Evolutionary conservation across 202 grass and related monocot genomes (phyloP).

Genomic region (Bolboschoenoplectus hybrid): DNA sequence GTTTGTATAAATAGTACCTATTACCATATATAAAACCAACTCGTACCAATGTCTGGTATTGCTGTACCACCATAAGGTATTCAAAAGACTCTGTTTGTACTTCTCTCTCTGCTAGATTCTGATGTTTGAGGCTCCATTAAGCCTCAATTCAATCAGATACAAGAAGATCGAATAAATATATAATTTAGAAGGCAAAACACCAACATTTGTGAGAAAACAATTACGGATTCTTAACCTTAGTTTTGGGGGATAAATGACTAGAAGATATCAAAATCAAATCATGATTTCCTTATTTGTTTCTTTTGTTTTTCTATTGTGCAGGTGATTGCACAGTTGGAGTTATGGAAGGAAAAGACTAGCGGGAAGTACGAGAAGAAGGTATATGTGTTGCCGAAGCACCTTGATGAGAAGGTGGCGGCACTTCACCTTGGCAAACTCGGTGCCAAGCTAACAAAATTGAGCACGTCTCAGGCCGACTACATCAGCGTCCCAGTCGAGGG

Average conservation of each 20-base stretch:
- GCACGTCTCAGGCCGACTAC: slow-evolving; percentile 43
- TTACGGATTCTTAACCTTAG: not conserved
- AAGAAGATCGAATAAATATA: not conserved
- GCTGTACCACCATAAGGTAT: not conserved
- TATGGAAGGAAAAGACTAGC: slow-evolving; percentile 50
- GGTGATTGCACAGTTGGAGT: slow-evolving; percentile 60
- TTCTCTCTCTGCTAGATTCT: not conserved
- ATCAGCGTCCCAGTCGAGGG: slow-evolving; percentile 46
- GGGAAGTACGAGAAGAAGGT: slow-evolving; percentile 57
- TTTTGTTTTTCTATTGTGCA: slow-evolving; percentile 12
- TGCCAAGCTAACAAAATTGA: slow-evolving; percentile 56
- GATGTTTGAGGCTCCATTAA: not conserved
- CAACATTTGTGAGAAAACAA: not conserved
- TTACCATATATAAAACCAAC: not conserved
- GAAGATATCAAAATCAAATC: not conserved
- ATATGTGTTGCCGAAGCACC: slow-evolving; percentile 54
- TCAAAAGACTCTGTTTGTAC: not conserved
- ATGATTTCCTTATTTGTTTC: not conserved
- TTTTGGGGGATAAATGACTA: not conserved
- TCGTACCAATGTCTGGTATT: not conserved
- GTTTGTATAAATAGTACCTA: not conserved
- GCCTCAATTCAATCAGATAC: not conserved
- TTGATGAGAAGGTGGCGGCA: slow-evolving; percentile 55
- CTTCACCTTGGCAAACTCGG: slow-evolving; percentile 58
- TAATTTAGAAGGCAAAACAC: not conserved